Conservation (phyloP, 306 rosid species). For the Clitoria ternatea region DNA sequence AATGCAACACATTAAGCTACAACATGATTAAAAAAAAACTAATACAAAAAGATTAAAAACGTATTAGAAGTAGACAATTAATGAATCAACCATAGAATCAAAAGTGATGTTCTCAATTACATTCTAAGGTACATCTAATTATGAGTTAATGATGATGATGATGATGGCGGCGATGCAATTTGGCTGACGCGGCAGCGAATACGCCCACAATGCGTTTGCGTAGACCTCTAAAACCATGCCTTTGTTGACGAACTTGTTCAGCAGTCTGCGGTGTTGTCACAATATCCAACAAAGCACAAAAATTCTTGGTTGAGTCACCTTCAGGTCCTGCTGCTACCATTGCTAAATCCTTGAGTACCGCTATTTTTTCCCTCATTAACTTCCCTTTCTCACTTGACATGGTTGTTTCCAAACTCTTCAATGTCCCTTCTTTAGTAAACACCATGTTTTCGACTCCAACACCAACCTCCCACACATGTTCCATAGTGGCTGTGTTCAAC, state of each 20-base stretch:
- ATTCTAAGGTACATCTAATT: too few species aligned
- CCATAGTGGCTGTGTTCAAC: constrained; percentile 38
- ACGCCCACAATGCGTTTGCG: not conserved
- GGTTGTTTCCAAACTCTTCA: constrained; percentile 23
- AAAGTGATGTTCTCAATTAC: too few species aligned
- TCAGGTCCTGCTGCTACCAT: constrained; percentile 16
- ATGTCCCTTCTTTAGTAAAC: constrained; percentile 28
- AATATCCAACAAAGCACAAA: constrained; percentile 29
- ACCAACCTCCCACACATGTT: constrained; percentile 47
- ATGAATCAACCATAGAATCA: too few species aligned
- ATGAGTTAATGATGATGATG: not conserved
- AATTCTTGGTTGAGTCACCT: constrained; percentile 47
- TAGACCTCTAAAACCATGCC: not conserved
- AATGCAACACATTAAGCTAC: too few species aligned
- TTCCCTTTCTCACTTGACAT: constrained; percentile 34
- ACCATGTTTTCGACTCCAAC: constrained; percentile 39
- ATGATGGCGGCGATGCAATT: not conserved
- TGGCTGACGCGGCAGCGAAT: not conserved
- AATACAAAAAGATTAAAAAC: too few species aligned
- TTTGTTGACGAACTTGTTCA: not conserved
- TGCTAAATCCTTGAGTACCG: constrained; percentile 23
- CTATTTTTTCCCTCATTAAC: constrained; percentile 36
- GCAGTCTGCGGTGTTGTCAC: not conserved
- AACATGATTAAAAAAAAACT: too few species aligned
- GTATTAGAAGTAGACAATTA: too few species aligned